phyloP scores from a whole-genome alignment of 331 rosid species.

The Acacia pycnantha region DNA sequence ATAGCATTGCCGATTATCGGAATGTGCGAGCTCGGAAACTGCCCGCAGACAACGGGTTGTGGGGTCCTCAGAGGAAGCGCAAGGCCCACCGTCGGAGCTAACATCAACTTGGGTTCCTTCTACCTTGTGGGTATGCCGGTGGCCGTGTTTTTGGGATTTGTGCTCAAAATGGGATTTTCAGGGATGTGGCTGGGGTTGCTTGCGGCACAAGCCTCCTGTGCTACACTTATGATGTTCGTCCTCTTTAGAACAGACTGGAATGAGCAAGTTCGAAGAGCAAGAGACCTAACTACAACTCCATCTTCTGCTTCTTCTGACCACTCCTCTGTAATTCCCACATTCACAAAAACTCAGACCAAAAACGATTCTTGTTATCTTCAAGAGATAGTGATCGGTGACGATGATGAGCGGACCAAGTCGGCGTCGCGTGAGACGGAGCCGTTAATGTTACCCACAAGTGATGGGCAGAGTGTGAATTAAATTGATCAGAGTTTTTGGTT shows the following conservation, averaged over 20 bases:
- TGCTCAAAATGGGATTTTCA: conserved; percentile 66
- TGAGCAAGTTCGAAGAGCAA: conserved; percentile 61
- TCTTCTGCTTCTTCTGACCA: conserved; percentile 7
- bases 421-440: conserved; percentile 66
- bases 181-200: conserved; percentile 96
- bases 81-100: conserved; percentile 81
- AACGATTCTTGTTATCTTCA: conserved; percentile 40
- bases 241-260: conserved; percentile 83
- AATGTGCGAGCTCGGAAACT: conserved; percentile 94
- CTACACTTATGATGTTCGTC: conserved; percentile 75
- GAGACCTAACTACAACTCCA: conserved; percentile 52
- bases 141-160: conserved; percentile 69
- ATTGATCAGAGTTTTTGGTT: background rate
- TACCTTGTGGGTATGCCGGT: conserved; percentile 94
- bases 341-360: conserved; percentile 10
- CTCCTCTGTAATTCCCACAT: conserved; percentile 38
- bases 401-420: conserved; percentile 26
- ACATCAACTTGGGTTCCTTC: conserved; percentile 87
- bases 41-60: conserved; percentile 95
- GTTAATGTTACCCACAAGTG: conserved; percentile 31
- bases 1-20: conserved; percentile 83
- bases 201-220: conserved; percentile 91
- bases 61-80: conserved; percentile 93
- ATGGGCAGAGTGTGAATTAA: conserved; percentile 18
- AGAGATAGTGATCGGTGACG: conserved; percentile 40